Evolutionary conservation across 2,329 filamentous ascomycete genomes (phyloP).

Genomic region (Hypoxylon sp.): DNA sequence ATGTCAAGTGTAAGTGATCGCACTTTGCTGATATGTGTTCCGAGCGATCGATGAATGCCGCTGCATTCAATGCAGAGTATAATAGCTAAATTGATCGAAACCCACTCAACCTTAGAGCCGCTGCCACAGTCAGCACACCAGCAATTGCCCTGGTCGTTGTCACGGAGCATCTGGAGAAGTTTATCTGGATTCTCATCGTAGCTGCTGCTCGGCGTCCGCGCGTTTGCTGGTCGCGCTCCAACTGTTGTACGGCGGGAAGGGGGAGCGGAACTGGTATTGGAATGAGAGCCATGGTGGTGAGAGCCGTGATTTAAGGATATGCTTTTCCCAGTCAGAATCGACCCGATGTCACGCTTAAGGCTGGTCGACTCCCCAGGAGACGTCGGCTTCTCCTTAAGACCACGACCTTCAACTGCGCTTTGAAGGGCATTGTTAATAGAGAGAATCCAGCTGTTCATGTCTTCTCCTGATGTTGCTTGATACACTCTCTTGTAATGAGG

Average conservation of each 20-base stretch:
- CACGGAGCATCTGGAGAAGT: slow-evolving; percentile 87
- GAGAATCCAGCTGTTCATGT: slow-evolving; percentile 96
- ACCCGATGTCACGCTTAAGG: slow-evolving; percentile 88
- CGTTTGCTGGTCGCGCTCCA: slow-evolving; percentile 83
- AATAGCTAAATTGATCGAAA: slow-evolving; percentile 97
- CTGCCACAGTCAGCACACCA: slow-evolving; percentile 97
- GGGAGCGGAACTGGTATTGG: slow-evolving; percentile 64
- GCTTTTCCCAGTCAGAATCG: slow-evolving; percentile 92
- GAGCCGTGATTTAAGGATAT: slow-evolving; percentile 73
- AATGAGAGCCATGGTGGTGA: slow-evolving; percentile 68
- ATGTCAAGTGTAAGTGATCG: slow-evolving; percentile 96
- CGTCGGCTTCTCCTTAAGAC: slow-evolving; percentile 68
- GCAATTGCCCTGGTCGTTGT: slow-evolving; percentile 91
- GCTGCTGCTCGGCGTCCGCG: slow-evolving; percentile 77
- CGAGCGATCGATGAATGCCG: slow-evolving; percentile 94
- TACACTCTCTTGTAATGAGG: slow-evolving; percentile 97
- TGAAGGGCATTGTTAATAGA: slow-evolving; percentile 98
- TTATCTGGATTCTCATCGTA: slow-evolving; percentile 89
- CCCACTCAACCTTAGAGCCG: slow-evolving; percentile 95
- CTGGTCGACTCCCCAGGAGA: slow-evolving; percentile 67
- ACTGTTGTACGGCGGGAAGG: slow-evolving; percentile 91
- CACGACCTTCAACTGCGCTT: slow-evolving; percentile 90
- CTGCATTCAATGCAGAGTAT: slow-evolving; percentile 98
- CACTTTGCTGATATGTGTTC: slow-evolving; percentile 98
- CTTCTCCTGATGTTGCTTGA: slow-evolving; percentile 96